Evolutionary conservation across 805 yeast genomes (phyloP).

Genomic region (Debaryomyces hansenii): DNA sequence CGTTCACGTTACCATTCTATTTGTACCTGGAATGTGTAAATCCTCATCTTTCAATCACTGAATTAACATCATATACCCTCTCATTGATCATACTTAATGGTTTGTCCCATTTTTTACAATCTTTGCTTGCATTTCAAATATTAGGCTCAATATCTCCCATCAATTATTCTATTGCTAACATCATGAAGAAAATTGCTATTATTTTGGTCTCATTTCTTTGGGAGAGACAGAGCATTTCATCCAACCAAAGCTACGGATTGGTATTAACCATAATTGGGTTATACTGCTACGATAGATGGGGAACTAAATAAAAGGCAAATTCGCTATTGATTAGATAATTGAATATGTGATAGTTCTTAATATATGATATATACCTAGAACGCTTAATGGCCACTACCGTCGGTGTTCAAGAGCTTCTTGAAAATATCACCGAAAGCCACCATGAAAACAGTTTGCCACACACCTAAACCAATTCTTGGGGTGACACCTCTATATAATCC

Average conservation of each 20-base stretch:
- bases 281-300: slow-evolving; percentile 45
- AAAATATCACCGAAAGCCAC: slow-evolving; percentile 93
- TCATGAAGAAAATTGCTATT: slow-evolving; percentile 69
- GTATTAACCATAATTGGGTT: slow-evolving; percentile 38
- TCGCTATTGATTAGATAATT: background rate
- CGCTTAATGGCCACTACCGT: slow-evolving; percentile 38
- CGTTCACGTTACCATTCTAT: slow-evolving; percentile 67
- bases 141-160: slow-evolving; percentile 73
- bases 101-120: slow-evolving; percentile 66
- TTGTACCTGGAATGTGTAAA: slow-evolving; percentile 51
- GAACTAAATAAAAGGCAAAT: slow-evolving; percentile 14
- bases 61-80: slow-evolving; percentile 31
- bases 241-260: slow-evolving; percentile 36
- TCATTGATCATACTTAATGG: slow-evolving; percentile 60
- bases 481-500: slow-evolving; percentile 96
- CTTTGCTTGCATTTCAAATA: slow-evolving; percentile 73
- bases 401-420: slow-evolving; percentile 42
- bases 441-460: slow-evolving; percentile 99
- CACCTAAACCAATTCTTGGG: slow-evolving; percentile 93
- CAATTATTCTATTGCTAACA: slow-evolving; percentile 77
- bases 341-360: background rate
- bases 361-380: background rate
- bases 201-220: slow-evolving; percentile 64
- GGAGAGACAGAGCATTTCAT: slow-evolving; percentile 40
- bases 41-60: slow-evolving; percentile 26